Percentiles rank a stretch among this genome's conserved stretches.
These are phyloP conservation scores for Scopulariopsis brevicaulis DNA, from an alignment of 2,329 filamentous ascomycete genomes.

Conservation along the genomic window DNA sequence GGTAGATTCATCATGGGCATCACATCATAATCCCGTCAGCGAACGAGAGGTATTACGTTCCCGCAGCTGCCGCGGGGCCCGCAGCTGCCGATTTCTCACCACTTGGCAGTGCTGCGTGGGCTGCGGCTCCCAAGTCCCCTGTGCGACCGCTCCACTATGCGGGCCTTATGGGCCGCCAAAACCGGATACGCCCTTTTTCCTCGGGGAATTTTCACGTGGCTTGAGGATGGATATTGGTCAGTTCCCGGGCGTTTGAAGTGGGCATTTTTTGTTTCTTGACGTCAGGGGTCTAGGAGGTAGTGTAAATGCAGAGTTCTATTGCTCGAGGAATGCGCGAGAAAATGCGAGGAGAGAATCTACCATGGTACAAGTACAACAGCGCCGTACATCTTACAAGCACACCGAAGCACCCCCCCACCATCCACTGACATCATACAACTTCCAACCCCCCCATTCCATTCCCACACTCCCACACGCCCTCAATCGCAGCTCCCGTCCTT, in stretches of 20 bases:
- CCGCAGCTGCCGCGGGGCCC: neutral
- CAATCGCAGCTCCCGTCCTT: constrained; percentile 53
- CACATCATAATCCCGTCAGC: neutral
- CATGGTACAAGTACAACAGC: neutral
- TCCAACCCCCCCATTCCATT: neutral
- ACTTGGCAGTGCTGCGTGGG: neutral
- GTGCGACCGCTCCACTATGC: neutral
- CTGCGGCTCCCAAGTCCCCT: neutral
- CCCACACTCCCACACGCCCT: constrained; percentile 16
- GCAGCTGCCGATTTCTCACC: neutral
- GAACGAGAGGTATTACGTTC: neutral
- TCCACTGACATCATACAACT: neutral
- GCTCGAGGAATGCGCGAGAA: neutral
- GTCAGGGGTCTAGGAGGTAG: neutral
- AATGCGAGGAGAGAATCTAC: neutral
- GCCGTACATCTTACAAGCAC: neutral
- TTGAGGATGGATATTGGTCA: too few relatives aligned
- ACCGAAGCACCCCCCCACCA: neutral
- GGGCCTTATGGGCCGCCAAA: neutral
- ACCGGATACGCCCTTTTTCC: neutral
- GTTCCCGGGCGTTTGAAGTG: too few relatives aligned
- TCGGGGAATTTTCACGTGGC: too few relatives aligned
- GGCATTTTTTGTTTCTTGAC: too few relatives aligned
- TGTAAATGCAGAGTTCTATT: neutral
- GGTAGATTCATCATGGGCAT: neutral